Base-by-base conservation (phyloP, 805 yeast genomes). In the Lipomyces spencermartinsiae region DNA sequence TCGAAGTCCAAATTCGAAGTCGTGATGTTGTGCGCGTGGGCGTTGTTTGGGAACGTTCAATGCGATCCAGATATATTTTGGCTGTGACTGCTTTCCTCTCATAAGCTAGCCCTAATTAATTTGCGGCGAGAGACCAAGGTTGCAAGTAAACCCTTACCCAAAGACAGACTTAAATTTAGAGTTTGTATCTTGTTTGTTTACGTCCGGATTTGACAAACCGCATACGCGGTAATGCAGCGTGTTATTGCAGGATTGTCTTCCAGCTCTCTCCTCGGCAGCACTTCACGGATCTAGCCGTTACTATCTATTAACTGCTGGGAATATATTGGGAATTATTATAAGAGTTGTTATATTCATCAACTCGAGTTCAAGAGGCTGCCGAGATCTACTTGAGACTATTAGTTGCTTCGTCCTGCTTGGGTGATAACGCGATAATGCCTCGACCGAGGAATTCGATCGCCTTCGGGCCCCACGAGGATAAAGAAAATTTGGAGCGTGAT, bases 371-470 rank as follows among this genome's bases (percentile, higher is more conserved):
- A 43, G 49, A 43, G 49, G 8, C 49, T 39, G 49, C 12, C n/a
- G 16, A 39, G 49, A 39, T 39, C 49, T 39, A 39, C 49, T 39
- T 16, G 12, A 39, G 29, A 25, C 29, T 25, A 12, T 2, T 31
- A 12, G 31, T 59, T 31, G 63, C 5, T 6, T 43, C 34, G 37
- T 43, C 62, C 9, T n/a, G n/a, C 58, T 43, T 25, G 59, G 58
- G 25, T 34, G 25, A 61, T 64, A 1, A 60, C 70, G 9, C 63
- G 65, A 55, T 59, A 58, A 53, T 68, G 34, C 71, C 71, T 19
- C 67, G 71, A 10, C 57, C 53, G 14, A 61, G 71, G 31, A 56
- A 64, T 25, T 64, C 72, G 0, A 33, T 67, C 22, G 66, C 62
- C 33, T 6, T 16, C 12, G 33, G 46, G 10, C 10, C 56, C 12